phyloP scores from a whole-genome alignment of 768 basidiomycete species.

The Tulasnella sp. region DNA sequence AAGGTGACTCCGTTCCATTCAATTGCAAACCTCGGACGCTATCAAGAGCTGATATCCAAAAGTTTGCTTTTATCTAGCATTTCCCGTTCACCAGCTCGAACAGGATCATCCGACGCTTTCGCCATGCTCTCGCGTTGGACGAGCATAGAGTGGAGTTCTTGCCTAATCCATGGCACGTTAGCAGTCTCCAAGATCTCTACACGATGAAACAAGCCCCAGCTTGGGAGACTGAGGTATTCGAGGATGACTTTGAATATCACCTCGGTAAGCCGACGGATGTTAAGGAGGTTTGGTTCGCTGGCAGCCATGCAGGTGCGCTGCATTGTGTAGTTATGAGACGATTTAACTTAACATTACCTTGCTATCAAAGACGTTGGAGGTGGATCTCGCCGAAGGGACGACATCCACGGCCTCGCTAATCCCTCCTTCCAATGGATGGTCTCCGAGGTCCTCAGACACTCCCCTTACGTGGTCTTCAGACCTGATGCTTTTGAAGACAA shows the following conservation, averaged over 20 bases:
- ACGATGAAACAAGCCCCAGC: too few species aligned
- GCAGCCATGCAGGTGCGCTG: constrained; percentile 17
- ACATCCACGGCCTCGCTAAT: constrained; percentile 25
- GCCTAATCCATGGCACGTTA: too few species aligned
- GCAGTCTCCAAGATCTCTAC: too few species aligned
- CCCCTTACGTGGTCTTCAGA: neutral
- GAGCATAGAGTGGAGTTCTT: neutral
- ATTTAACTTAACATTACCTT: neutral
- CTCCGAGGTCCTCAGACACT: constrained; percentile 34
- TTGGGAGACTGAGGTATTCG: neutral
- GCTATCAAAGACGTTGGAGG: constrained; percentile 34
- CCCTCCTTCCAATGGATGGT: constrained; percentile 38
- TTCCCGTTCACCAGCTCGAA: constrained; percentile 40
- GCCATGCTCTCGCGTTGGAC: constrained; percentile 38
- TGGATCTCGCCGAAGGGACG: constrained; percentile 20
- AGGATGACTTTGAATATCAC: neutral
- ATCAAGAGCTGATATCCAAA: neutral
- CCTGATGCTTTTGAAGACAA: neutral
- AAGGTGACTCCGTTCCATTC: neutral
- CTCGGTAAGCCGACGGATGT: constrained; percentile 13
- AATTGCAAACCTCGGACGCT: neutral
- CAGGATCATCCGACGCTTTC: constrained; percentile 38
- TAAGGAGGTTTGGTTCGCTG: constrained; percentile 38
- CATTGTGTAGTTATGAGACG: constrained; percentile 47
- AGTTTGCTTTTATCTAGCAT: constrained; percentile 29